A percentile compares a stretch with the other conserved stretches of the same genome.
phyloP scores from a whole-genome alignment of 2,329 filamentous ascomycete genomes.

The Cladorrhinum sp. region DNA sequence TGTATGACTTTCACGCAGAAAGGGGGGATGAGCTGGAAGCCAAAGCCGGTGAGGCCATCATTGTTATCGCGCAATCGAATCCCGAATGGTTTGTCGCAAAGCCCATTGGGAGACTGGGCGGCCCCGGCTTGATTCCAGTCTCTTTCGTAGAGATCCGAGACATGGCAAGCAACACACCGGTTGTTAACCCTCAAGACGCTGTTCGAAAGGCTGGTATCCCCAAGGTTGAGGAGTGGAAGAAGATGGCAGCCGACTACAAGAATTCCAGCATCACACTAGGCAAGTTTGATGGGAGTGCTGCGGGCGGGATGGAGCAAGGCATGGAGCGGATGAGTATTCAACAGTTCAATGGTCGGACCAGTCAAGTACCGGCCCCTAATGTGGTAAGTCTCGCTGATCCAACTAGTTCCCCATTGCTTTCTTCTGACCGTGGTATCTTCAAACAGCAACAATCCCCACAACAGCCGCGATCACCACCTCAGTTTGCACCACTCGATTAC shows the following conservation, averaged over 20 bases:
- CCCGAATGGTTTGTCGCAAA: constrained; percentile 99
- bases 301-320: constrained; percentile 56
- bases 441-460: constrained; percentile 14
- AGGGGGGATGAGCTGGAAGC: constrained; percentile 94
- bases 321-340: constrained; percentile 79
- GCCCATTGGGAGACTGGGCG: constrained; percentile 94
- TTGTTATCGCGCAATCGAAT: constrained; percentile 97
- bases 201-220: constrained; percentile 87
- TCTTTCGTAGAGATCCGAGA: constrained; percentile 96
- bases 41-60: constrained; percentile 92
- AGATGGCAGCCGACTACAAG: constrained; percentile 98
- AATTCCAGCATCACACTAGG: constrained; percentile 97
- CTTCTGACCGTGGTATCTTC: not conserved
- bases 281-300: constrained; percentile 68
- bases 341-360: constrained; percentile 49
- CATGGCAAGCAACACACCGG: constrained; percentile 81
- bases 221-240: constrained; percentile 98
- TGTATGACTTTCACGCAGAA: constrained; percentile 95
- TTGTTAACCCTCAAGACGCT: constrained; percentile 78
- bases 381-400: constrained; percentile 43
- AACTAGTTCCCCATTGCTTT: not conserved
- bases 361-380: constrained; percentile 45
- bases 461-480: constrained; percentile 22
- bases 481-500: constrained; percentile 36
- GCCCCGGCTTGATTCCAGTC: constrained; percentile 91